phyloP scores from a whole-genome alignment of 2,329 filamentous ascomycete genomes.

The Pseudopithomyces maydicus region DNA sequence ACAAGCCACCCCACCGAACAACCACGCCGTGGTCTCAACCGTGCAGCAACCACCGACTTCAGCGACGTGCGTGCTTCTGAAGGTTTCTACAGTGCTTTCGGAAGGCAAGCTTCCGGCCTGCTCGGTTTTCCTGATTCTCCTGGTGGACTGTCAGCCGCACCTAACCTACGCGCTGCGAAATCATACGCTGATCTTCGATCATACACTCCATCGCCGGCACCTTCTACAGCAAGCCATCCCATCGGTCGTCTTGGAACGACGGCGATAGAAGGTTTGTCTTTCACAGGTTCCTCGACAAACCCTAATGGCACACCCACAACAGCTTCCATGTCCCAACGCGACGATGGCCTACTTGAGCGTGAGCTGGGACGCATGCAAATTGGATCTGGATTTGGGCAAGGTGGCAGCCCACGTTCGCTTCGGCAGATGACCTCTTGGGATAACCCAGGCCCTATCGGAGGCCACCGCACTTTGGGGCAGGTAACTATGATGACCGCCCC shows the following conservation, averaged over 20 bases:
- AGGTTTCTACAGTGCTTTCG: conserved; percentile 75
- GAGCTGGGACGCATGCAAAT: conserved; percentile 66
- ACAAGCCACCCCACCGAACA: conserved; percentile 72
- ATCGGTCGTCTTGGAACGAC: conserved; percentile 67
- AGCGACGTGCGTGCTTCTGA: conserved; percentile 78
- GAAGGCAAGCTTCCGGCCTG: conserved; percentile 80
- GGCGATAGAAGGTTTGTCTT: conserved; percentile 50
- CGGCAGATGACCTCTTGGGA: conserved; percentile 67
- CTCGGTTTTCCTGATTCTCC: conserved; percentile 81
- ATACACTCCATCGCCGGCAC: conserved; percentile 91
- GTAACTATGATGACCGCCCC: conserved; percentile 63
- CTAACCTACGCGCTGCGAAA: conserved; percentile 89
- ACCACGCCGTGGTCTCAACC: conserved; percentile 82
- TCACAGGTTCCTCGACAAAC: conserved; percentile 65
- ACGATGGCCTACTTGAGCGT: conserved; percentile 66
- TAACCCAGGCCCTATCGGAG: conserved; percentile 65
- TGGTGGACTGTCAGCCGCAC: conserved; percentile 66
- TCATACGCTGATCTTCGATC: conserved; percentile 95
- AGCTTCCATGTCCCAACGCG: conserved; percentile 56
- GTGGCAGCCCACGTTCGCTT: conserved; percentile 62
- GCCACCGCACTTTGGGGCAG: conserved; percentile 67
- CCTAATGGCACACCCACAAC: conserved; percentile 68
- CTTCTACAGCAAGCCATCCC: conserved; percentile 86
- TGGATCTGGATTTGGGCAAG: conserved; percentile 54
- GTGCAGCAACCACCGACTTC: conserved; percentile 97